Evolutionary conservation across 495 filamentous ascomycete species (phyloP).

Genomic region (Aspergillus ostianus): DNA sequence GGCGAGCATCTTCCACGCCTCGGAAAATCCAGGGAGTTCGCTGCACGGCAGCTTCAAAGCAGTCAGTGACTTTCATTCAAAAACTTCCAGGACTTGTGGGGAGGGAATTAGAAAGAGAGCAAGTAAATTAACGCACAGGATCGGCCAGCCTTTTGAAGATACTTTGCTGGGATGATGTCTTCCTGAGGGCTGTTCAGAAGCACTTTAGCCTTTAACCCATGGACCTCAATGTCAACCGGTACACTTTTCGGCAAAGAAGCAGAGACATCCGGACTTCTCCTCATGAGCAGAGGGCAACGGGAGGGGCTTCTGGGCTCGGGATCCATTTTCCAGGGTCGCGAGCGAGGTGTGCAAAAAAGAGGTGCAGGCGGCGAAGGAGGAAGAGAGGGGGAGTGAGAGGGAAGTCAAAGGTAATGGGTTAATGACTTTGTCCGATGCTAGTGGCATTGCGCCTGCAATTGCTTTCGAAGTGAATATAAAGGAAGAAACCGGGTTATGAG

Average conservation of each 20-base stretch:
- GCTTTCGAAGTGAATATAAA: background rate
- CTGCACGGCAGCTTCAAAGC: constrained; percentile 18
- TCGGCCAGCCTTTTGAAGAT: constrained; percentile 21
- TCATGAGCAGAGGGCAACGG: background rate
- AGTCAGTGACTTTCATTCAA: background rate
- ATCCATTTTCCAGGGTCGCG: background rate
- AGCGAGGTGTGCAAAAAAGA: background rate
- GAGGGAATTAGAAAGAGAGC: background rate
- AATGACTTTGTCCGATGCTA: background rate
- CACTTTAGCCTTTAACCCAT: constrained; percentile 25
- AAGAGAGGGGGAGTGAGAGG: background rate
- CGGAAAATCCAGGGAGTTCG: constrained; percentile 31
- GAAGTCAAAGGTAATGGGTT: background rate
- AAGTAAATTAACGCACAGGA: constrained; percentile 17
- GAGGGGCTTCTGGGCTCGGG: background rate
- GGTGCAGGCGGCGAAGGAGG: background rate
- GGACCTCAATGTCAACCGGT: constrained; percentile 18
- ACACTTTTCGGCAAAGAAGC: background rate
- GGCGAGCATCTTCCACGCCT: constrained; percentile 17
- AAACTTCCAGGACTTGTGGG: background rate
- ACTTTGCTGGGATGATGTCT: constrained; percentile 25
- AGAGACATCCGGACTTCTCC: background rate
- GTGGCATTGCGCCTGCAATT: background rate
- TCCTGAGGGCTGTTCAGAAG: constrained; percentile 21
- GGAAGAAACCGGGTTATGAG: background rate